Evolutionary conservation across 2,329 filamentous ascomycete species (phyloP).

Genomic region (Emergomyces orientalis): DNA sequence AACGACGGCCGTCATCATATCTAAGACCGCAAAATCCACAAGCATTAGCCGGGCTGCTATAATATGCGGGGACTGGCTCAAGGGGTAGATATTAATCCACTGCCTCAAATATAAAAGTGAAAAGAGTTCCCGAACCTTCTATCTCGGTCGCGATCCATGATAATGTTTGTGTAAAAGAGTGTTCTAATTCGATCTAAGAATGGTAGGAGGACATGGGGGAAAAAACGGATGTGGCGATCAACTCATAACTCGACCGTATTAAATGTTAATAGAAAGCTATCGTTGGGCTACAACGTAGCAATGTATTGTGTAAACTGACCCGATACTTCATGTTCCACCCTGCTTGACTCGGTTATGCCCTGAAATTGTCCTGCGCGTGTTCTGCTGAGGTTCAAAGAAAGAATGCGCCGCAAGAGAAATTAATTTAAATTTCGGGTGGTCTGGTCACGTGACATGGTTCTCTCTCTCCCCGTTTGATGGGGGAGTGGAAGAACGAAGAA

Average conservation of each 20-base stretch:
- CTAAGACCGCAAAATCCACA: constrained; percentile 15
- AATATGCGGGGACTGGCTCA: not conserved
- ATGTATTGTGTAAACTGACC: not conserved
- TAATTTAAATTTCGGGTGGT: not conserved
- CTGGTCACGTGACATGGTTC: not conserved
- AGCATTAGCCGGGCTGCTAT: not conserved
- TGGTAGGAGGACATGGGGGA: not conserved
- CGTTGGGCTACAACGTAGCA: not conserved
- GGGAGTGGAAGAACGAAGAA: too few species aligned
- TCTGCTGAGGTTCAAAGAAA: not conserved
- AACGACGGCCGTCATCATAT: constrained; percentile 28
- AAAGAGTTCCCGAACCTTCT: constrained; percentile 30
- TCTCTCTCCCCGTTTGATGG: too few species aligned
- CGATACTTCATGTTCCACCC: not conserved
- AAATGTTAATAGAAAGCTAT: not conserved
- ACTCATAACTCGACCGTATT: not conserved
- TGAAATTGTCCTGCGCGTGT: not conserved
- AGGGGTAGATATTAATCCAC: not conserved
- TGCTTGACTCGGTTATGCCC: not conserved
- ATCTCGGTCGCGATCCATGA: constrained; percentile 36
- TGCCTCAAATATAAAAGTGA: not conserved
- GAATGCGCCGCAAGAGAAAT: not conserved
- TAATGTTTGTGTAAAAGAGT: not conserved
- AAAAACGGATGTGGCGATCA: not conserved
- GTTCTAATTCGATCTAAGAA: not conserved